Base-by-base conservation (phyloP, 768 basidiomycete species). In the Serendipita sp. region DNA sequence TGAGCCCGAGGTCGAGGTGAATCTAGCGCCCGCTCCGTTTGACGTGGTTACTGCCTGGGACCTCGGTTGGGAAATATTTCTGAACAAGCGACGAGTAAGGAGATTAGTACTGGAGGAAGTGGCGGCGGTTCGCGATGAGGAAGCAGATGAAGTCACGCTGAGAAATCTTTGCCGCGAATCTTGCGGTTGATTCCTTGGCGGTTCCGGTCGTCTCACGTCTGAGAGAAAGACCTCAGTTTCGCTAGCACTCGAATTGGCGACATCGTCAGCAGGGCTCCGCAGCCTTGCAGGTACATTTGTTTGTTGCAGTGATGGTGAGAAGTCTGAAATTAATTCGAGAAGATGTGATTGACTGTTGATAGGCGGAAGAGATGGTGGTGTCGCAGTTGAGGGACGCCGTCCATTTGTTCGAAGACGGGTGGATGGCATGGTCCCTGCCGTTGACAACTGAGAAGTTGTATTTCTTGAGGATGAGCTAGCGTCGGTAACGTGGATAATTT, bases 331-430 rank as follows among this genome's bases (percentile, higher is more conserved):
- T 28, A 60, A n/a, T 30, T 60, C 56, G 8, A 60, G 34, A 38
- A 60, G 56, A 60, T 60, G 56, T n/a, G 56, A 60, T 35, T 60
- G 56, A 35, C 56, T 60, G 34, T 32, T n/a, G 56, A 60, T 60
- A n/a, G 56, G 56, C 28, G 56, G 56, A n/a, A 60, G 56, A n/a
- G 35, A 37, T 24, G 56, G 56, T n/a, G 56, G 56, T 60, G 56
- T 60, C 28, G 30, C 56, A 4, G 18, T 28, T n/a, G 56, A 60
- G 28, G 28, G 32, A 30, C 56, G 37, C 28, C 56, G 37, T 8
- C 16, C 35, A 60, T 24, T 35, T 11, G 11, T n/a, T 10, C 30
- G 56, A 35, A 32, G 56, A 8, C 56, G 48, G 10, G 28, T 37
- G 28, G 28, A 24, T 4, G n/a, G 37, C 30, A 60, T 60, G 30